These are phyloP conservation scores for Eucalyptus sp. DNA, from an alignment of 345 rosid genomes.

Conservation along the genomic window DNA sequence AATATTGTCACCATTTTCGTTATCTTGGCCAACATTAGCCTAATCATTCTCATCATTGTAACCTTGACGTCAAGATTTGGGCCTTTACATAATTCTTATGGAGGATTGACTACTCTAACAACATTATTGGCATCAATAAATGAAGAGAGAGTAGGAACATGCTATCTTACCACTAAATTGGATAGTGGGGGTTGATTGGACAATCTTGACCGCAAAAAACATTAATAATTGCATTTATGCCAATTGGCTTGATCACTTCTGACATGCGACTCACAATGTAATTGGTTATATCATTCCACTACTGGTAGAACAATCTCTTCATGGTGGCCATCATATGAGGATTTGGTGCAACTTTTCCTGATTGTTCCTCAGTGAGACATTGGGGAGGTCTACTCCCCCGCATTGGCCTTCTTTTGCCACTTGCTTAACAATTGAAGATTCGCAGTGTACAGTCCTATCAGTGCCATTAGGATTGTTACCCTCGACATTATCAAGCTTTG, in stretches of 20 bases:
- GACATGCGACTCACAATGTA: neutral
- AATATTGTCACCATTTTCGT: neutral
- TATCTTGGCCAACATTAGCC: neutral
- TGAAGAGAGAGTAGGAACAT: neutral
- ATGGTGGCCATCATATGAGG: neutral
- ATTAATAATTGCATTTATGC: accelerated
- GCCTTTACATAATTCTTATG: neutral
- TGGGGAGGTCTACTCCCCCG: accelerated
- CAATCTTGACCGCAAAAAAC: accelerated
- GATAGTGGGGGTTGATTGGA: neutral
- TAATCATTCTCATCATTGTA: neutral
- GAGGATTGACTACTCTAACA: neutral
- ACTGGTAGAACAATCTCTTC: accelerated
- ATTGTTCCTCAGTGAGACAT: neutral
- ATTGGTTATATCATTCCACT: neutral
- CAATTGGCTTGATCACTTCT: neutral
- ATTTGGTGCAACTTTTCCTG: neutral
- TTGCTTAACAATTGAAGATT: neutral
- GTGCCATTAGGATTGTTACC: neutral
- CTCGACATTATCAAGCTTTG: neutral
- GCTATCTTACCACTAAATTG: neutral
- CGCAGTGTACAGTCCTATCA: neutral
- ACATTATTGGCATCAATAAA: neutral
- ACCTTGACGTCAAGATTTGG: no score
- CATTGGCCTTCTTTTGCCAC: neutral